These are phyloP conservation scores for Lagerstroemia speciosa DNA, from an alignment of 345 rosid species.

Conservation along the genomic window DNA sequence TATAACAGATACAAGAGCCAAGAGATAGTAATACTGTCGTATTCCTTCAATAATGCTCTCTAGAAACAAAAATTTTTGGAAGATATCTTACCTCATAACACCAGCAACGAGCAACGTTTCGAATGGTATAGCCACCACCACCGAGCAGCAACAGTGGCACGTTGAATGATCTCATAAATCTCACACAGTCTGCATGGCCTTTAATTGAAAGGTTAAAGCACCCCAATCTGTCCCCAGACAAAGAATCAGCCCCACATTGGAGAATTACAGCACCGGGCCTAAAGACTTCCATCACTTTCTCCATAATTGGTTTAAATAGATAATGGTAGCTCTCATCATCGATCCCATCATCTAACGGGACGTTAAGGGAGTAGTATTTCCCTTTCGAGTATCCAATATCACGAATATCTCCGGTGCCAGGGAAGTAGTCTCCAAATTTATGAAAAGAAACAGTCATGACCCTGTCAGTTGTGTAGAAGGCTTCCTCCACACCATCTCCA, in stretches of 20 bases:
- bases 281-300: constrained; percentile 57
- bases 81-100: constrained; percentile 44
- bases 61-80: background rate
- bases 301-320: constrained; percentile 50
- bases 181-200: constrained; percentile 64
- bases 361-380: constrained; percentile 58
- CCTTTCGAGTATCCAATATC: constrained; percentile 48
- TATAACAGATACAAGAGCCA: background rate
- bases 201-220: constrained; percentile 63
- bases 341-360: constrained; percentile 60
- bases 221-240: constrained; percentile 58
- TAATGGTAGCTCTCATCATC: constrained; percentile 64
- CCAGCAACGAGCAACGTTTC: constrained; percentile 67
- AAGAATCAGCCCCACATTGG: constrained; percentile 61
- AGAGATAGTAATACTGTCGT: background rate
- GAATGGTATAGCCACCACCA: constrained; percentile 58
- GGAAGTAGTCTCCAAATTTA: constrained; percentile 60
- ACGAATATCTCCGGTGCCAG: constrained; percentile 59
- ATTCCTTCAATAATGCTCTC: background rate
- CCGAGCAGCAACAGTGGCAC: constrained; percentile 52
- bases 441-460: constrained; percentile 69
- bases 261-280: constrained; percentile 59
- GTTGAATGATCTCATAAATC: constrained; percentile 58
- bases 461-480: constrained; percentile 61
- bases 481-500: constrained; percentile 66